These are phyloP conservation scores for Podaxis mareebaensis DNA, from an alignment of 768 basidiomycete genomes.

Conservation along the genomic window DNA sequence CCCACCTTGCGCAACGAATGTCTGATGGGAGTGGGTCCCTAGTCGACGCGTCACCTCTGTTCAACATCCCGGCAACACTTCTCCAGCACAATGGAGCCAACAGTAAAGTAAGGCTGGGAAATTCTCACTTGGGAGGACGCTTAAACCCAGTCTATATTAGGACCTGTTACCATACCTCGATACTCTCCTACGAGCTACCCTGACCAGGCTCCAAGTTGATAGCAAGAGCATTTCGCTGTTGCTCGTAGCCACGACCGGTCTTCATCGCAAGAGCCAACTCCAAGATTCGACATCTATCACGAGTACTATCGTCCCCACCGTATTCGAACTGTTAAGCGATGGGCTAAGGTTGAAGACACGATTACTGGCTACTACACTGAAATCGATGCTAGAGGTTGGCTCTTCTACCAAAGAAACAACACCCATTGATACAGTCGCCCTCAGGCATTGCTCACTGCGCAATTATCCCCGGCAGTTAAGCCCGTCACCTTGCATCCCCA, in stretches of 20 bases:
- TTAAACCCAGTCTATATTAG: conserved; percentile 31
- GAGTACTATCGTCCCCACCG: conserved; percentile 38
- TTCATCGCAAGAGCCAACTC: conserved; percentile 38
- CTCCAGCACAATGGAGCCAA: conserved; percentile 61
- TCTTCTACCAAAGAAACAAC: not conserved
- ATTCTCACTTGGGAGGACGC: conserved; percentile 2
- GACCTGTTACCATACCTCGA: conserved; percentile 62
- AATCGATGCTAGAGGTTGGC: conserved; percentile 54
- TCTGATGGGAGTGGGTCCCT: conserved; percentile 50
- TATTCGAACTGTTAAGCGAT: conserved; percentile 56
- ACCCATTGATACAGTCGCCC: not conserved
- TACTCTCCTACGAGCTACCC: conserved; percentile 53
- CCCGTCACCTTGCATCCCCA: conserved; percentile 2
- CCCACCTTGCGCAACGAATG: conserved; percentile 53
- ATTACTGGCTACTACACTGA: conserved; percentile 47
- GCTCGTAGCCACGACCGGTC: conserved; percentile 45
- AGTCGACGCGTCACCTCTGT: conserved; percentile 58
- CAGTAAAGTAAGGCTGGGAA: conserved; percentile 43
- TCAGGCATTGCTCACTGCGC: conserved; percentile 13
- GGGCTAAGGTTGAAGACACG: conserved; percentile 55
- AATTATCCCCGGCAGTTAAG: conserved; percentile 22
- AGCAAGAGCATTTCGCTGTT: conserved; percentile 44
- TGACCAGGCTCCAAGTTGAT: conserved; percentile 52
- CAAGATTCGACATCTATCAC: conserved; percentile 22
- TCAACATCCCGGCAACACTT: conserved; percentile 51